Conservation (phyloP, 371 early-diverging fungal genomes). For the Umbelopsis sp. region DNA sequence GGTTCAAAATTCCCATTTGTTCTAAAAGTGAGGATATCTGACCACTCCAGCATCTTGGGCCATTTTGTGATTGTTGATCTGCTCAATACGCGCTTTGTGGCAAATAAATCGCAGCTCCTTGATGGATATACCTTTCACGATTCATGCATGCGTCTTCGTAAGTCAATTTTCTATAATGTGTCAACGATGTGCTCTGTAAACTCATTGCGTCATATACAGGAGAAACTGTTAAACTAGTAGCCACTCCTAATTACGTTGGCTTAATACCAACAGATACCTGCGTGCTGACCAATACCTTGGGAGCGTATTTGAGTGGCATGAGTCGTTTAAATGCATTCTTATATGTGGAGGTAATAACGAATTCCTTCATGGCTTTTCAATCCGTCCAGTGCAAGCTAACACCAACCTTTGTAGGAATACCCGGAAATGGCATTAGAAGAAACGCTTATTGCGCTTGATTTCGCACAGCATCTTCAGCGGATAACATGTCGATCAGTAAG, state of each 20-base stretch:
- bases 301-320: not conserved
- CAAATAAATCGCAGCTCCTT: not conserved
- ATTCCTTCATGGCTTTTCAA: not conserved
- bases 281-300: not conserved
- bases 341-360: not conserved
- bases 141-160: not conserved
- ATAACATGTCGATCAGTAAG: not conserved
- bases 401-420: not conserved
- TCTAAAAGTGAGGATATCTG: conserved; percentile 9
- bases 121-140: conserved; percentile 15
- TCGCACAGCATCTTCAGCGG: conserved; percentile 1
- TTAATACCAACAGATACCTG: conserved; percentile 3
- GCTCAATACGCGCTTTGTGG: conserved; percentile 4
- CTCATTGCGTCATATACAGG: not conserved
- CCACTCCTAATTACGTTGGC: not conserved
- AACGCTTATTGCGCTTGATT: not conserved
- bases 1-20: conserved; percentile 13
- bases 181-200: not conserved
- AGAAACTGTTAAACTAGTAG: not conserved
- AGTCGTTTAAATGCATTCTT: not conserved
- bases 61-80: conserved; percentile 2
- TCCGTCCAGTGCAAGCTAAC: no score
- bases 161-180: not conserved
- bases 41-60: not conserved
- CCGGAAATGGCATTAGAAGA: conserved; percentile 5